Conservation (phyloP, 192 early-diverging fungal genomes). For the Entophlyctis helioformis region DNA sequence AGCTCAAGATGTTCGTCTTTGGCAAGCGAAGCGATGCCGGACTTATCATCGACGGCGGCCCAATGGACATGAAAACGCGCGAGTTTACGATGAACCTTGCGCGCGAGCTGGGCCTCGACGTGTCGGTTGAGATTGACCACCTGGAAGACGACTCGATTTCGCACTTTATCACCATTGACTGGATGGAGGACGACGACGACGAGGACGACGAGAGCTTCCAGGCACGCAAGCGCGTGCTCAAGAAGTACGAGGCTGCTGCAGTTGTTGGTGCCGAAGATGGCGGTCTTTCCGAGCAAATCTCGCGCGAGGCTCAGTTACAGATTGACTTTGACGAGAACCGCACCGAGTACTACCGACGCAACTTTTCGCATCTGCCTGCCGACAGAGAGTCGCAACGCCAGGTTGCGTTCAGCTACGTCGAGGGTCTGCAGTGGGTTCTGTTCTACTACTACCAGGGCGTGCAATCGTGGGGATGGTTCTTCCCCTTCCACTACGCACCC, state of each 20-base stretch:
- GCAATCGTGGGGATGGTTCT: constrained; percentile 96
- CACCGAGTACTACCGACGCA: constrained; percentile 46
- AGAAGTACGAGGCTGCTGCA: constrained; percentile 35
- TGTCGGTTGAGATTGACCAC: constrained; percentile 21
- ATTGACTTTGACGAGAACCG: constrained; percentile 23
- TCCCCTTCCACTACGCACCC: constrained; percentile 94
- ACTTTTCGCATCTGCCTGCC: no score
- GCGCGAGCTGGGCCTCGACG: constrained; percentile 19
- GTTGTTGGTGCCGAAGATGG: constrained; percentile 50
- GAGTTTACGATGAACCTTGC: constrained; percentile 51
- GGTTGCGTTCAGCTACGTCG: no score
- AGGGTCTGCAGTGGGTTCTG: constrained; percentile 94
- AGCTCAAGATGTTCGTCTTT: no score
- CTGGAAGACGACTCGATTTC: constrained; percentile 22
- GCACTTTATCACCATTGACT: constrained; percentile 27
- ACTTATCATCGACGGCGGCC: no score
- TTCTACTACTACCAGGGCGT: constrained; percentile 92
- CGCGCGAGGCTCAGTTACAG: constrained; percentile 24
- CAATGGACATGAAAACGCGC: no score
- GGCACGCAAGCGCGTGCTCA: constrained; percentile 25
- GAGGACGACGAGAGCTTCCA: constrained; percentile 47
- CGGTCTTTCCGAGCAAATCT: constrained; percentile 7
- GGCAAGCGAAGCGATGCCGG: no score
- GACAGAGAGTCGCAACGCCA: no score
- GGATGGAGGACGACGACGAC: constrained; percentile 46